Percentiles rank a stretch among this genome's conserved stretches.
Evolutionary conservation across 495 filamentous ascomycete genomes (phyloP).

Genomic region (Cetradonia linearis): DNA sequence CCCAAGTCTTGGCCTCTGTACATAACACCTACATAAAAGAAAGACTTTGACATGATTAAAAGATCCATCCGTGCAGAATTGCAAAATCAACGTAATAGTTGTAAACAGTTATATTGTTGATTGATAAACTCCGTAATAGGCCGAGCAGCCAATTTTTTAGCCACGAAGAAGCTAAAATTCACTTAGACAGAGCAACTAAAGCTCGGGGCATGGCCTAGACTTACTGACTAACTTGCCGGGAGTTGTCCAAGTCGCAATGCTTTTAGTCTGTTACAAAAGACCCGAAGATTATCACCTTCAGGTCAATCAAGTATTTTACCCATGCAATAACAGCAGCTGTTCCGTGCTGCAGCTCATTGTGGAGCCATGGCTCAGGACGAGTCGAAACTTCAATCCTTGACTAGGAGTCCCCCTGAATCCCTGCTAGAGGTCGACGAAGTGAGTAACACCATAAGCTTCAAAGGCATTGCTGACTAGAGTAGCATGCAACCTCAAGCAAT

Average conservation of each 20-base stretch:
- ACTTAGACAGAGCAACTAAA: neutral
- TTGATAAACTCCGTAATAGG: neutral
- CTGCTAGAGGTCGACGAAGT: slow-evolving; percentile 24
- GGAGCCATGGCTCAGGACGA: slow-evolving; percentile 6
- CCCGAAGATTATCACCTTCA: slow-evolving; percentile 1
- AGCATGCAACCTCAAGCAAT: slow-evolving; percentile 19
- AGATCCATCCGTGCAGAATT: neutral
- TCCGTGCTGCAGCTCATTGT: neutral
- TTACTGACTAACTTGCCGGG: slow-evolving; percentile 4
- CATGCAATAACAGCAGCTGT: slow-evolving; percentile 10
- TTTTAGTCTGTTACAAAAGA: neutral
- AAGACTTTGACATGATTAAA: neutral
- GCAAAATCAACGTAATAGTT: neutral
- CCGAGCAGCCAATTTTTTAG: neutral
- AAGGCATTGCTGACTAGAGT: slow-evolving; percentile 8
- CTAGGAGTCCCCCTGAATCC: slow-evolving; percentile 20
- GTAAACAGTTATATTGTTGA: neutral
- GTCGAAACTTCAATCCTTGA: neutral
- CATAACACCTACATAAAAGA: neutral
- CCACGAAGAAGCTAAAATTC: neutral
- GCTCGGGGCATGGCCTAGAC: slow-evolving; percentile 7
- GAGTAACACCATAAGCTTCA: neutral
- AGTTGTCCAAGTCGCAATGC: slow-evolving; percentile 4
- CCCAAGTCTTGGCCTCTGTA: neutral
- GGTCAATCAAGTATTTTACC: neutral